Evolutionary conservation across 169 alveolate genomes (phyloP).

Genomic region (Perkinsus olseni): DNA sequence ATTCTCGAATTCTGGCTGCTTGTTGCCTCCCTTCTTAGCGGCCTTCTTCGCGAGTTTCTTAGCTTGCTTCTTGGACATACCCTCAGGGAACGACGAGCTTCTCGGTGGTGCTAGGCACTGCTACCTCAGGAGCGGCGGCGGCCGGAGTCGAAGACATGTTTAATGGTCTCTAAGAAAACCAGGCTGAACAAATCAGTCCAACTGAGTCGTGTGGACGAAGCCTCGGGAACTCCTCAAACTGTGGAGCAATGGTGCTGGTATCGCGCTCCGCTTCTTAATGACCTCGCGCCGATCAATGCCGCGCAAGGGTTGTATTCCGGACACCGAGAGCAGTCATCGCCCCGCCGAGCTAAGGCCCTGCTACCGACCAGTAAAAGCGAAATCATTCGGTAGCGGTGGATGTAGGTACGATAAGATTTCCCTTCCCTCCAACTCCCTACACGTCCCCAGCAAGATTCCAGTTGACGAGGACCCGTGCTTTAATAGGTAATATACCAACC

Average conservation of each 20-base stretch:
- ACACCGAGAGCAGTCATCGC: too few species aligned
- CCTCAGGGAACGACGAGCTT: background rate
- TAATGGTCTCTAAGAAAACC: background rate
- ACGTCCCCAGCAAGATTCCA: too few species aligned
- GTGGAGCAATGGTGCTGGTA: background rate
- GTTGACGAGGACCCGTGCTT: too few species aligned
- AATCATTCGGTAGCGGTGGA: too few species aligned
- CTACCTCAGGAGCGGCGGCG: background rate
- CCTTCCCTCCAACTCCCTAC: too few species aligned
- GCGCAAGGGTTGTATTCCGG: too few species aligned
- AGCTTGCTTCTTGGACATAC: background rate
- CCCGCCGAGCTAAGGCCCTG: too few species aligned
- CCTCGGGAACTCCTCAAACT: background rate
- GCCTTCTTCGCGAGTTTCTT: background rate
- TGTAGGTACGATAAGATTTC: too few species aligned
- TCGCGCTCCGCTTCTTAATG: too few species aligned
- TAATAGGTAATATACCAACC: too few species aligned
- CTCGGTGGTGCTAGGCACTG: background rate
- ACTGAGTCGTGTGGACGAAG: background rate
- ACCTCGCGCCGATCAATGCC: too few species aligned
- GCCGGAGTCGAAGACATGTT: background rate
- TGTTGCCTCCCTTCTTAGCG: background rate
- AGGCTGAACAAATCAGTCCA: background rate
- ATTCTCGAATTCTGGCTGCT: background rate
- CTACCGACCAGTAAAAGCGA: too few species aligned